A percentile compares a stretch with the other conserved stretches of the same genome.
These are phyloP conservation scores for Microdochium trichocladiopsis DNA, from an alignment of 2,329 filamentous ascomycete genomes.

Conservation along the genomic window DNA sequence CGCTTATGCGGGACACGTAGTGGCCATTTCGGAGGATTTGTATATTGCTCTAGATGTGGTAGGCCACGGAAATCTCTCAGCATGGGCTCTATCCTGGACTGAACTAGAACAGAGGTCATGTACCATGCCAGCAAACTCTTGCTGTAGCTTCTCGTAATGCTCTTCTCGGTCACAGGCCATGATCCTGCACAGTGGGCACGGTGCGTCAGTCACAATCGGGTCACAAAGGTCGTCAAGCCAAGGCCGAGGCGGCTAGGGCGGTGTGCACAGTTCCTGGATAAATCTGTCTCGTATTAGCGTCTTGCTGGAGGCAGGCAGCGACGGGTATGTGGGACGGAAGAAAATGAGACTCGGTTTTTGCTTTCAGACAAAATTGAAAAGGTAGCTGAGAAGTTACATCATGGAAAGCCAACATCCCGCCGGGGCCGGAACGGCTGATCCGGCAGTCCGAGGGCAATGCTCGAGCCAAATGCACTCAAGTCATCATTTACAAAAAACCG, in stretches of 20 bases:
- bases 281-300: not conserved
- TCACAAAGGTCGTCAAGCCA: not conserved
- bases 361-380: constrained; percentile 80
- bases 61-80: constrained; percentile 34
- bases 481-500: constrained; percentile 68
- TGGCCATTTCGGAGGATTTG: constrained; percentile 91
- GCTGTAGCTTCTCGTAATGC: constrained; percentile 71
- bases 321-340: not conserved
- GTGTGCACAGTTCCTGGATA: not conserved
- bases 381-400: constrained; percentile 99
- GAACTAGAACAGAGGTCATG: constrained; percentile 17
- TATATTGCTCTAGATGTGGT: constrained; percentile 63
- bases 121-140: constrained; percentile 87
- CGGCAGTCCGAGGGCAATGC: constrained; percentile 63
- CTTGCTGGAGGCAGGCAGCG: not conserved
- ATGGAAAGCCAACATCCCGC: constrained; percentile 65
- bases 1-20: constrained; percentile 89
- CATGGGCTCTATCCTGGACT: constrained; percentile 21
- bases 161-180: constrained; percentile 91
- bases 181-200: constrained; percentile 53
- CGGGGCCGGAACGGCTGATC: constrained; percentile 71
- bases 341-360: constrained; percentile 14
- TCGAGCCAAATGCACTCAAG: constrained; percentile 99
- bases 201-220: constrained; percentile 10
- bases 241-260: not conserved